Percentiles rank a stretch among this genome's conserved stretches.
These are phyloP conservation scores for Neopestalotiopsis rosae DNA, from an alignment of 2,329 filamentous ascomycete species.

Conservation along the genomic window DNA sequence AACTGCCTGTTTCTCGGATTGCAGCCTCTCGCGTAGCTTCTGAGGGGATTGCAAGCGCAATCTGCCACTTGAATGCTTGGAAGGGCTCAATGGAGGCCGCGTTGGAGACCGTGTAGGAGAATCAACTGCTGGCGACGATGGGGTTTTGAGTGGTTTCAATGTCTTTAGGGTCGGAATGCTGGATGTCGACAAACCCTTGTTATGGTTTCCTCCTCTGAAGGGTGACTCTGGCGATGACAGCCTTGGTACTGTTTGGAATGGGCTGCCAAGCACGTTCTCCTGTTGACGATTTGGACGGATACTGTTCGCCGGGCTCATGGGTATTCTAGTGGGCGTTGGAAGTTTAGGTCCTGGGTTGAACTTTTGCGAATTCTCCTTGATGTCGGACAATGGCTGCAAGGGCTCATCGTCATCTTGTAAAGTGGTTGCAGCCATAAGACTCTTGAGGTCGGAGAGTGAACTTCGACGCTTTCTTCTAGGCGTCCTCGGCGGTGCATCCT, in stretches of 20 bases:
- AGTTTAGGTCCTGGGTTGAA: conserved; percentile 58
- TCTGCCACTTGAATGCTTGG: conserved; percentile 53
- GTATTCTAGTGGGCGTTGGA: conserved; percentile 55
- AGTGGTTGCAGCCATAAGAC: conserved; percentile 66
- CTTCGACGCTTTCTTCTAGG: conserved; percentile 83
- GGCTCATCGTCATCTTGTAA: conserved; percentile 47
- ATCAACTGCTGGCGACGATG: conserved; percentile 9
- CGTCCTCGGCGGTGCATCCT: conserved; percentile 44
- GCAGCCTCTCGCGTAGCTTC: conserved; percentile 83
- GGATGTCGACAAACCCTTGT: conserved; percentile 57
- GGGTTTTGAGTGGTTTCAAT: conserved; percentile 39
- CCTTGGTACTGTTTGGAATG: conserved; percentile 23
- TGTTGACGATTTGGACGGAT: conserved; percentile 53
- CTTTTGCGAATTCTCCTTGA: conserved; percentile 61
- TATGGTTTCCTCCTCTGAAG: conserved; percentile 39
- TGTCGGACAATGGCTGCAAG: conserved; percentile 55
- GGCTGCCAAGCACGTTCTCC: conserved; percentile 45
- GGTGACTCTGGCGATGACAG: conserved; percentile 25
- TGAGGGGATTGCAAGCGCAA: conserved; percentile 74
- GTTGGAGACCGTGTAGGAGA: conserved; percentile 24
- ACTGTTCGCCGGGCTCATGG: conserved; percentile 52
- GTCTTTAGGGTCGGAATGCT: conserved; percentile 59
- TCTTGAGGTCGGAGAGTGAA: conserved; percentile 85
- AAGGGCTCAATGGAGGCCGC: conserved; percentile 42
- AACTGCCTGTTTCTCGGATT: conserved; percentile 78